Base-by-base conservation (phyloP, 352 stramenopile species). In the Phytophthora kernoviae region DNA sequence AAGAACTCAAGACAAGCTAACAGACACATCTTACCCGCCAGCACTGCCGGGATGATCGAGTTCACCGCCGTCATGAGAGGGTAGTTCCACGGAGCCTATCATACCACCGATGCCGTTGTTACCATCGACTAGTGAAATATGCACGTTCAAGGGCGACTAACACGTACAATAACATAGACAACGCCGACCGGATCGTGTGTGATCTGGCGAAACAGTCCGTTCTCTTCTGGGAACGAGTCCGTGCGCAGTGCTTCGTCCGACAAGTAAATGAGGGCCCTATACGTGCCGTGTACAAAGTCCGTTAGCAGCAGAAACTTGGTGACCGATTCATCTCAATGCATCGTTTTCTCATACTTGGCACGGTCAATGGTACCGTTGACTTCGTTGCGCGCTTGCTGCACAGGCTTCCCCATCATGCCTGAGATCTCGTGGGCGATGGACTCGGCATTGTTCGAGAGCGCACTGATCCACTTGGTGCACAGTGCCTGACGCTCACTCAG, bases 1-100 rank as follows among this genome's bases (percentile, higher is more conserved):
- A 14, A 39, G 33, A 14, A 39, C 14, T 39, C 10, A 17, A n/a
- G 4, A 4, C 4, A 39, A 39, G 10, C 33, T 15, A 12, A 12
- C 33, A 39, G 11, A 39, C 33, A 43, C 6, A 17, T 26, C 47
- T 54, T 42, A 76, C 67, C 81, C 1, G 84, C 84, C 2, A 95
- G 68, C 22, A 95, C 70, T n/a, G 86, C 83, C 2, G 87, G 87
- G 43, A 94, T 88, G 54, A 94, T 84, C 18, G 77, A 88, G 62
- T 96, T 96, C 51, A 93, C 84, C 9, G 81, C 81, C n/a, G 85
- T 96, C 76, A 96, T 89, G 33, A 94, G 65, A 39, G 85, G 84
- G 63, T 93, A 96, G 73, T 95, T 95, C 82, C 84, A 95, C 5
- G 87, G 82, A 37, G 84, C 82, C 69, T 88, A 46, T 50, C 32